Conservation (phyloP, 2,329 filamentous ascomycete genomes). For the Didymella keratinophila region DNA sequence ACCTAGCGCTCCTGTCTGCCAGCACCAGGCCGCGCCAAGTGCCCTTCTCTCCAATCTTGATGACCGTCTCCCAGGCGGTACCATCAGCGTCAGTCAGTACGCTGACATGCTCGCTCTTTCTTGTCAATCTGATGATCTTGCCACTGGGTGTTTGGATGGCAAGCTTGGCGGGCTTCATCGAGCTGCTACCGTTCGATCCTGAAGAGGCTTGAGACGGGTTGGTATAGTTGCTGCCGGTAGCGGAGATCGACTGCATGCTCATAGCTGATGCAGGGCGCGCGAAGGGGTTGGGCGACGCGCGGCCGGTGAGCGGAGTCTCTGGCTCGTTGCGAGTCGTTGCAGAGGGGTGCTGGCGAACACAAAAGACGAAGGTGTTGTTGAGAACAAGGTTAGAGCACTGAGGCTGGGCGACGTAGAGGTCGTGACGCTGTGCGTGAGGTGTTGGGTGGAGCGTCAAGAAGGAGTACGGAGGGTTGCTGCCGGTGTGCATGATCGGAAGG, state of each 20-base stretch:
- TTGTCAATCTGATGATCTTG: constrained; percentile 88
- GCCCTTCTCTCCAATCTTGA: constrained; percentile 85
- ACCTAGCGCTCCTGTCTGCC: constrained; percentile 82
- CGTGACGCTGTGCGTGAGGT: constrained; percentile 95
- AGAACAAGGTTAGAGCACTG: constrained; percentile 87
- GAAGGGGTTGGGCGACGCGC: constrained; percentile 61
- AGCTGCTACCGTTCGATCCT: constrained; percentile 64
- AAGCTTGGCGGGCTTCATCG: constrained; percentile 86
- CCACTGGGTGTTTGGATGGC: constrained; percentile 94
- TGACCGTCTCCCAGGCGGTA: constrained; percentile 86
- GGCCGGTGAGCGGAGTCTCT: constrained; percentile 51
- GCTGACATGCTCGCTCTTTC: constrained; percentile 74
- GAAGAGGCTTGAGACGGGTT: constrained; percentile 65
- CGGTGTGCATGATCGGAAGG: constrained; percentile 87
- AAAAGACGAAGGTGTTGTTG: constrained; percentile 98
- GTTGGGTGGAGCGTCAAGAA: constrained; percentile 94
- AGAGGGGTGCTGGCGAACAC: constrained; percentile 89
- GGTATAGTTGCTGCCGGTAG: constrained; percentile 61
- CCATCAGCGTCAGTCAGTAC: constrained; percentile 69
- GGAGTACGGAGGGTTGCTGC: constrained; percentile 92
- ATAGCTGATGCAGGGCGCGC: constrained; percentile 65
- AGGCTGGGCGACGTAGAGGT: constrained; percentile 95
- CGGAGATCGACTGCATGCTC: constrained; percentile 66
- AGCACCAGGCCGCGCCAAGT: constrained; percentile 83
- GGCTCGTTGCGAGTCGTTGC: constrained; percentile 54